Evolutionary conservation across 768 basidiomycete species (phyloP), one percentile per base, ranked within the genome.

Genomic region (Rhodotorula graminis): DNA sequence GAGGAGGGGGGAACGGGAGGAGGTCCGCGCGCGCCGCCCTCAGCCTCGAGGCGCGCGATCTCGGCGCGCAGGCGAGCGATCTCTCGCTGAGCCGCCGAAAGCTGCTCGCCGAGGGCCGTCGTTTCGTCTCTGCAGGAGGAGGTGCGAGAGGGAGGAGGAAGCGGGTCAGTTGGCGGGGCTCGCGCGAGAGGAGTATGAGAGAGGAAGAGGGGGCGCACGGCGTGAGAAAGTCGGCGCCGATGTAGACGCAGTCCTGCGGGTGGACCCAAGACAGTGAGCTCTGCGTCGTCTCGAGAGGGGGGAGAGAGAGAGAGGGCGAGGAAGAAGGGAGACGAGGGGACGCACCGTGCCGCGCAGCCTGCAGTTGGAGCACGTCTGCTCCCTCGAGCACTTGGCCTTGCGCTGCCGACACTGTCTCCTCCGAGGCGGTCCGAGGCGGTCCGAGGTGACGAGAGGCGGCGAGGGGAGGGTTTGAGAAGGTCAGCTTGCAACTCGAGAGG

Each of bases 221-320:
- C 5, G 64, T 2, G 10, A 33, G 29, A 0, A 57, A 47, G 15
- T 14, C 23, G 33, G 29, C 57, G 57, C 50, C 56, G 44, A 33
- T n/a, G 57, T 59, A 66, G 49, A 66, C 14, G 65, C 65, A 66
- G 12, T 47, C n/a, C 65, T 66, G 65, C n/a, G n/a, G n/a, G n/a
- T n/a, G n/a, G n/a, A n/a, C n/a, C n/a, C n/a, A n/a, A n/a, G n/a
- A n/a, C n/a, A n/a, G n/a, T n/a, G n/a, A n/a, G n/a, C n/a, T n/a
- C n/a, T n/a, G n/a, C n/a, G n/a, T n/a, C n/a, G n/a, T n/a, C n/a
- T n/a, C n/a, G n/a, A n/a, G 31, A 18, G 56, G 21, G 1, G 2
- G 40, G 2, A 16, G 19, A 46, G 21, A 3, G 6, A 15, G 42
- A n/a, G n/a, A n/a, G n/a, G n/a, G n/a, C n/a, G n/a, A n/a, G n/a